Base-by-base conservation (phyloP, 768 basidiomycete species). In the Mrakia hoshinonis region DNA sequence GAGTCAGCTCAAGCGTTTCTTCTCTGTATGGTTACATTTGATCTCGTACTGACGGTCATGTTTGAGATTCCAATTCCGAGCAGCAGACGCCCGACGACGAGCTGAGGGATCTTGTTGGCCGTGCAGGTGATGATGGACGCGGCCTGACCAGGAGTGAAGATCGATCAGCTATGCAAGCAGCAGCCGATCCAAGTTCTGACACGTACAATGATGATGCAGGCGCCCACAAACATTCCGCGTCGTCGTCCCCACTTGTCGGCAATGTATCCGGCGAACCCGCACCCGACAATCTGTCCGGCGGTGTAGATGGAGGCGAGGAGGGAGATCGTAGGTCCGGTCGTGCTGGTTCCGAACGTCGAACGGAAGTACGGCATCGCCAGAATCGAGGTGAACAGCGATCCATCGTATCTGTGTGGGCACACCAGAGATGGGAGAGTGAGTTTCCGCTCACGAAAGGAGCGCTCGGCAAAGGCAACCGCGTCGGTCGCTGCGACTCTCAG, bases 81-180 rank as follows among this genome's bases (percentile, higher is more conserved):
- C 31, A 74, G 9, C 74, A 84, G 84, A 31, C 84, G 78, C 54
- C 85, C 85, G 24, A 78, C 84, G 47, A 85, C 79, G 66, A 87
- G 83, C 73, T 85, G 85, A 6, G 78, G 69, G 29, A 81, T 78
- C 66, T 79, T 77, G 72, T 81, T 82, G 4, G 85, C 80, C 9
- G 82, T 79, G 4, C 83, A 82, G 43, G 84, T 80, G 48, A 84
- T 11, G 5, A 47, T 10, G 4, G 22, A 18, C 15, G 4, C 43
- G 26, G 38, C 22, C n/a, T n/a, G n/a, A n/a, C n/a, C n/a, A n/a
- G n/a, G n/a, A n/a, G n/a, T n/a, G n/a, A n/a, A n/a, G n/a, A n/a
- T n/a, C n/a, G n/a, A n/a, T n/a, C n/a, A n/a, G n/a, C n/a, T n/a
- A n/a, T n/a, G n/a, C n/a, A n/a, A n/a, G n/a, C n/a, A n/a, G n/a